Percentiles rank a stretch among this genome's conserved stretches.
Evolutionary conservation across 169 alveolate species (phyloP).

Genomic region (Pseudocohnilembus persalinus): DNA sequence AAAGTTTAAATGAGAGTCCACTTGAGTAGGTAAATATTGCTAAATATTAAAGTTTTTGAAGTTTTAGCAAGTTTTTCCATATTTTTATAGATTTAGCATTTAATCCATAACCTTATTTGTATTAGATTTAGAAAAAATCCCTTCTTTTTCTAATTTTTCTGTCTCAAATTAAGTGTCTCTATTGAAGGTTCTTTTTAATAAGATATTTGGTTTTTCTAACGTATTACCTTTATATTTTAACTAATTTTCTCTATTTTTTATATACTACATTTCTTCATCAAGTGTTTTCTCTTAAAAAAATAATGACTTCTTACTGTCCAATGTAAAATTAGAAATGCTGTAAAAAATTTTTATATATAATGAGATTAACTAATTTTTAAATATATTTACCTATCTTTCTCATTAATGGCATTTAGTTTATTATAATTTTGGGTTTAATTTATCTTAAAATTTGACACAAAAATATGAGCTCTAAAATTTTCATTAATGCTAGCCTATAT

Average conservation of each 20-base stretch:
- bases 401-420: constrained; percentile 31
- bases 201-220: constrained; percentile 52
- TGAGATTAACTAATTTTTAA: neutral
- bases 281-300: constrained; percentile 39
- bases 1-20: neutral
- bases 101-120: neutral
- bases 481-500: too few relatives aligned
- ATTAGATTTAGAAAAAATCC: neutral
- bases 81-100: neutral
- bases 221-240: constrained; percentile 53
- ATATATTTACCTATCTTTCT: neutral
- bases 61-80: neutral
- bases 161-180: constrained; percentile 38
- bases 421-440: neutral
- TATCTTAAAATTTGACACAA: neutral
- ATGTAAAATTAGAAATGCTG: neutral
- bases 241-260: constrained; percentile 45
- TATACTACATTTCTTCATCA: constrained; percentile 57
- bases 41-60: neutral
- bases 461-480: too few relatives aligned
- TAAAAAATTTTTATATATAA: neutral
- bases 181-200: constrained; percentile 52
- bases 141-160: constrained; percentile 48
- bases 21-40: neutral
- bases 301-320: constrained; percentile 33